A percentile compares a stretch with the other conserved stretches of the same genome.
Conservation (phyloP, 352 stramenopile genomes). For the Phytopythium cucurbitacearum region DNA sequence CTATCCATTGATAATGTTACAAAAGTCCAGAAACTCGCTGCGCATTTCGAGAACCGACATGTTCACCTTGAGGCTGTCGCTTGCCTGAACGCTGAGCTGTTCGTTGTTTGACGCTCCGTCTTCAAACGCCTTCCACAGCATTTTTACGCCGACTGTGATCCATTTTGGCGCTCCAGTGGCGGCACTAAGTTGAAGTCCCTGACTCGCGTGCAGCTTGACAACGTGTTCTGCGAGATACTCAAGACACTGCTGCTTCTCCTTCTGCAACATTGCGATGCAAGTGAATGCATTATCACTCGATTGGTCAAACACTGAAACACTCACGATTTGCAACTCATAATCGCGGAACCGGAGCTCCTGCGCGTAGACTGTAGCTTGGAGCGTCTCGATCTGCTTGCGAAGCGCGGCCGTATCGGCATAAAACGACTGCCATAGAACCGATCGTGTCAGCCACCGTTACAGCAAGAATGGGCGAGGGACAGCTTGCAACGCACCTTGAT, state of each 20-base stretch:
- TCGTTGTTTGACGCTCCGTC: constrained; percentile 13
- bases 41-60: too few relatives aligned
- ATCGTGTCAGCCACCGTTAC: not conserved
- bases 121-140: constrained; percentile 32
- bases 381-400: constrained; percentile 49
- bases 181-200: not conserved
- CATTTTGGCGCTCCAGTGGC: constrained; percentile 19
- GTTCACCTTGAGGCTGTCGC: constrained; percentile 34
- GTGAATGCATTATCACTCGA: not conserved
- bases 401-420: constrained; percentile 48
- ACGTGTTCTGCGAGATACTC: constrained; percentile 35
- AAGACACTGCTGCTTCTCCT: constrained; percentile 49
- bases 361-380: constrained; percentile 56
- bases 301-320: not conserved
- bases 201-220: constrained; percentile 20
- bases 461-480: not conserved
- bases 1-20: not conserved
- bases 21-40: constrained; percentile 3
- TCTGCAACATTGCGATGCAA: constrained; percentile 16
- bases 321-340: constrained; percentile 43
- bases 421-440: constrained; percentile 30
- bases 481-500: constrained; percentile 37
- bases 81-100: constrained; percentile 20
- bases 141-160: constrained; percentile 24
- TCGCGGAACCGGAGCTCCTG: constrained; percentile 49